Percentiles rank a stretch among this genome's conserved stretches.
These are phyloP conservation scores for Blastobotrys apis DNA, from an alignment of 1,139 yeast genomes.

Conservation along the genomic window DNA sequence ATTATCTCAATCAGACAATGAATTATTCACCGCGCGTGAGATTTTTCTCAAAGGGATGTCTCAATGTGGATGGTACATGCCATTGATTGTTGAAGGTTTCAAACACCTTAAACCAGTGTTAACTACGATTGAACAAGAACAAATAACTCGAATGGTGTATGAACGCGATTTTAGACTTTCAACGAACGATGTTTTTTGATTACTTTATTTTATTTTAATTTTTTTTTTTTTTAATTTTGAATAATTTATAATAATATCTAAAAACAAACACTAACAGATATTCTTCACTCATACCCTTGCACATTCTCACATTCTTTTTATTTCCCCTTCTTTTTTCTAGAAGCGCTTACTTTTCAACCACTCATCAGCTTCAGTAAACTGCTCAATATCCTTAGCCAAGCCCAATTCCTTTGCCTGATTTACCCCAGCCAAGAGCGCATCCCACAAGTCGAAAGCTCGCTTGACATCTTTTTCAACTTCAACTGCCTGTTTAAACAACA, in stretches of 20 bases:
- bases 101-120: neutral
- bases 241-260: neutral
- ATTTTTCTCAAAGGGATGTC: neutral
- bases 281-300: neutral
- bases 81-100: neutral
- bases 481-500: conserved; percentile 31
- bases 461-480: conserved; percentile 42
- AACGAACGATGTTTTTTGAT: neutral
- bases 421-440: conserved; percentile 29
- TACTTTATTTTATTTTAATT: neutral
- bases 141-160: neutral
- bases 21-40: neutral
- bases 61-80: neutral
- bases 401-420: conserved; percentile 36
- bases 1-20: neutral
- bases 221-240: too few species aligned
- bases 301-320: neutral
- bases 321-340: neutral
- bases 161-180: neutral
- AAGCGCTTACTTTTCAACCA: conserved; percentile 34
- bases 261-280: neutral
- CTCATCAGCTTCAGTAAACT: conserved; percentile 42
- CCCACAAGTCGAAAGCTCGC: conserved; percentile 43
- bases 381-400: conserved; percentile 36
- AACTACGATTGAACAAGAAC: neutral